These are phyloP conservation scores for Physaria fendleri DNA, from an alignment of 345 rosid genomes.

Conservation along the genomic window DNA sequence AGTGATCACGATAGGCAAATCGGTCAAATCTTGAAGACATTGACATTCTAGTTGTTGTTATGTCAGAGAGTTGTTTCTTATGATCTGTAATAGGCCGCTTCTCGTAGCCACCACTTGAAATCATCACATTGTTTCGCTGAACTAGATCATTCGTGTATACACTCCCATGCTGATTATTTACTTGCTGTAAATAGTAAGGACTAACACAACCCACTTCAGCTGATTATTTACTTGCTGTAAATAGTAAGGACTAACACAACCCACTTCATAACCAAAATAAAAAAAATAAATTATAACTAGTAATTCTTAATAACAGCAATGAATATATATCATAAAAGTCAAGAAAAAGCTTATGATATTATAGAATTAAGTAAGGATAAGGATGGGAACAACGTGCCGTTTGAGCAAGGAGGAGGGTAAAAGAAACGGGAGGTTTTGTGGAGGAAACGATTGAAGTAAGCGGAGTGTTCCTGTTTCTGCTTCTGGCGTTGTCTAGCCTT, in stretches of 20 bases:
- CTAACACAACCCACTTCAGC: slow-evolving; percentile 29
- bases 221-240: slow-evolving; percentile 17
- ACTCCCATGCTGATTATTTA: slow-evolving; percentile 11
- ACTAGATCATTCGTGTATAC: slow-evolving; percentile 11
- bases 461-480: slow-evolving; percentile 68
- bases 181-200: slow-evolving; percentile 27
- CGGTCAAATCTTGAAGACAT: slow-evolving; percentile 26
- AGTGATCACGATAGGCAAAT: slow-evolving; percentile 10
- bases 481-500: slow-evolving; percentile 93
- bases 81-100: slow-evolving; percentile 9
- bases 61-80: slow-evolving; percentile 22
- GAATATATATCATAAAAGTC: background rate
- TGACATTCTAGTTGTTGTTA: slow-evolving; percentile 8
- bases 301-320: background rate
- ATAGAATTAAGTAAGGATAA: background rate
- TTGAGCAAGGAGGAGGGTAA: slow-evolving; percentile 39
- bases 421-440: slow-evolving; percentile 37
- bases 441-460: slow-evolving; percentile 46
- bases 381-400: slow-evolving; percentile 39
- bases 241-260: slow-evolving; percentile 29
- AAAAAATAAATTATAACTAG: background rate
- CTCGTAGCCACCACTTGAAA: slow-evolving; percentile 19
- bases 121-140: background rate
- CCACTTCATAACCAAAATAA: slow-evolving; percentile 14
- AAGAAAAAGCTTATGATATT: background rate